These are phyloP conservation scores for Trichaptum fuscoviolaceum DNA, from an alignment of 768 basidiomycete species.

Conservation along the genomic window DNA sequence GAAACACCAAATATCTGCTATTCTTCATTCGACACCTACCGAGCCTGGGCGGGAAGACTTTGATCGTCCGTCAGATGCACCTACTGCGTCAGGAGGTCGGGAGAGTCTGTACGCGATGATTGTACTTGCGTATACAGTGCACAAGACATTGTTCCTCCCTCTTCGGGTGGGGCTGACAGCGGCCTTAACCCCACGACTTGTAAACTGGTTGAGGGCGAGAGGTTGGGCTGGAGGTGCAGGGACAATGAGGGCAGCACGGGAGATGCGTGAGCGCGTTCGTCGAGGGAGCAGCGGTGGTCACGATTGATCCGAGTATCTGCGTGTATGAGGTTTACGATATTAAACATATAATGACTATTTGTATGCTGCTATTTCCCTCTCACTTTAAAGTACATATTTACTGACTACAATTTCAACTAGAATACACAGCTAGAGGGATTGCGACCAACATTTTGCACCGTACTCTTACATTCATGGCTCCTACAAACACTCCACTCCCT, in stretches of 20 bases:
- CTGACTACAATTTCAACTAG: not conserved
- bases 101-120: slow-evolving; percentile 90
- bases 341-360: slow-evolving; percentile 6
- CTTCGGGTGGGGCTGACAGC: slow-evolving; percentile 87
- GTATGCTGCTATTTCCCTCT: not conserved
- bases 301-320: slow-evolving; percentile 5
- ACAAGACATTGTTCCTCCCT: slow-evolving; percentile 92
- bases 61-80: slow-evolving; percentile 33
- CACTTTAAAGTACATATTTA: not conserved
- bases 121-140: slow-evolving; percentile 88
- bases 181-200: slow-evolving; percentile 78
- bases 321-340: not conserved
- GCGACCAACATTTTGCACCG: not conserved
- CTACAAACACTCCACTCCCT: not conserved
- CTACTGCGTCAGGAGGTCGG: slow-evolving; percentile 34
- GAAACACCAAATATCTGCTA: slow-evolving; percentile 40
- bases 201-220: slow-evolving; percentile 70
- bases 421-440: not conserved
- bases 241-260: slow-evolving; percentile 53
- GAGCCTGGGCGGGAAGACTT: slow-evolving; percentile 68
- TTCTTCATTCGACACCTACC: slow-evolving; percentile 48
- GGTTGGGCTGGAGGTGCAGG: slow-evolving; percentile 83
- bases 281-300: slow-evolving; percentile 4
- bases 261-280: slow-evolving; percentile 28
- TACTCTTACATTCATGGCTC: not conserved